phyloP scores from a whole-genome alignment of 192 early-diverging fungal species.

The Umbelopsis sp. region DNA sequence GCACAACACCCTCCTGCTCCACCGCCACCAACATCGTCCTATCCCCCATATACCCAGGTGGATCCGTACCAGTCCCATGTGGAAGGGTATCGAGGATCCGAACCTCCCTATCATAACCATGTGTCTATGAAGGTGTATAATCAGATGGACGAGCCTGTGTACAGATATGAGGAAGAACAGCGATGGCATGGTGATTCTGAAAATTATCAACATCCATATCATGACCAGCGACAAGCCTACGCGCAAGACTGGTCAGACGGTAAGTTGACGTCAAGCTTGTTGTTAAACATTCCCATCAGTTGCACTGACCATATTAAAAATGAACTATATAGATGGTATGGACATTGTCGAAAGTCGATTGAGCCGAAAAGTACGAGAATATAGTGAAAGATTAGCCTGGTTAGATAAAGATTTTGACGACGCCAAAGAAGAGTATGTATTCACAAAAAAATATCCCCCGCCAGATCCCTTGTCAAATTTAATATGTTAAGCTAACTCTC shows the following conservation, averaged over 20 bases:
- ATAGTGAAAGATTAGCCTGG: conserved; percentile 12
- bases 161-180: conserved; percentile 13
- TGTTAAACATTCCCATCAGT: too few relatives aligned
- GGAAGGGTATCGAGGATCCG: conserved; percentile 16
- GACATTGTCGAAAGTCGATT: conserved; percentile 12
- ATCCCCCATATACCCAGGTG: conserved; percentile 4
- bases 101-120: conserved; percentile 14
- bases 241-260: conserved; percentile 17
- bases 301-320: too few relatives aligned
- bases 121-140: conserved; percentile 16
- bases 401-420: conserved; percentile 18
- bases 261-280: not conserved
- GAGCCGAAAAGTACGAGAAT: conserved; percentile 14
- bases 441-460: not conserved
- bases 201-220: conserved; percentile 5
- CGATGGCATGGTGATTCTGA: conserved; percentile 12
- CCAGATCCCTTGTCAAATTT: not conserved
- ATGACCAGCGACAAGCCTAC: conserved; percentile 6
- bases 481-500: not conserved
- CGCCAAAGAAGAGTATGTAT: conserved; percentile 20
- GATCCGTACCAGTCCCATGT: conserved; percentile 11
- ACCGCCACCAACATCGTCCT: conserved; percentile 3
- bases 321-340: not conserved
- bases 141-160: conserved; percentile 17
- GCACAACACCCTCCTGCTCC: not conserved